phyloP scores from a whole-genome alignment of 2,329 filamentous ascomycete species.

The Chrysosphaeria jannelii region DNA sequence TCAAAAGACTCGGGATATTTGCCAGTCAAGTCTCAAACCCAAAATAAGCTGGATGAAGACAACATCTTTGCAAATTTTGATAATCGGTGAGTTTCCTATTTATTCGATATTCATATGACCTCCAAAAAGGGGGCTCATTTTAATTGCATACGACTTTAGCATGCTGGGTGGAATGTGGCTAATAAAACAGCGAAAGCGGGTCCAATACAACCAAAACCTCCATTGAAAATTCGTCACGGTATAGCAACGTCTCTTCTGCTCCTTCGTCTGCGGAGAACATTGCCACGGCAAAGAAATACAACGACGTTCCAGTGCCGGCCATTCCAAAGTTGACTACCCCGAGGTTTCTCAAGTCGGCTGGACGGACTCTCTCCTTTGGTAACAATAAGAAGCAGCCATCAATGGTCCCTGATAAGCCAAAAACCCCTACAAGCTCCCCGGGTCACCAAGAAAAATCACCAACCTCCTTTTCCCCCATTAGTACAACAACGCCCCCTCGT shows the following conservation, averaged over 20 bases:
- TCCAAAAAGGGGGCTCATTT: not conserved
- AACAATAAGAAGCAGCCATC: slow-evolving; percentile 18
- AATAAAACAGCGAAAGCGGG: slow-evolving; percentile 26
- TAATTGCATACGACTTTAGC: too few species aligned
- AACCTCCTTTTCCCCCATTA: slow-evolving; percentile 22
- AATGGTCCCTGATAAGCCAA: slow-evolving; percentile 9
- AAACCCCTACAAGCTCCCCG: slow-evolving; percentile 6
- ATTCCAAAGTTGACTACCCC: slow-evolving; percentile 15
- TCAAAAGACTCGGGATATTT: slow-evolving; percentile 16
- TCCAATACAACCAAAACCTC: slow-evolving; percentile 27
- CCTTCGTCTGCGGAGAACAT: slow-evolving; percentile 21
- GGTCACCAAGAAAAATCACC: slow-evolving; percentile 11
- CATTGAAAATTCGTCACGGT: slow-evolving; percentile 27
- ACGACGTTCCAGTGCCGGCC: slow-evolving; percentile 9
- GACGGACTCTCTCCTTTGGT: slow-evolving; percentile 28
- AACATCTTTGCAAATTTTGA: slow-evolving; percentile 26
- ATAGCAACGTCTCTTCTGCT: slow-evolving; percentile 30
- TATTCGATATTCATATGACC: not conserved
- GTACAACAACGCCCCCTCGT: slow-evolving; percentile 20
- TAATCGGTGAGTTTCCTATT: slow-evolving; percentile 24
- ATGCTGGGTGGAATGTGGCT: too few species aligned
- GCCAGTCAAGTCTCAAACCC: slow-evolving; percentile 11
- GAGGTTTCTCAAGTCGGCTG: slow-evolving; percentile 23
- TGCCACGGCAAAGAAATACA: slow-evolving; percentile 1
- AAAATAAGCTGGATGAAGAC: slow-evolving; percentile 15